phyloP scores from a whole-genome alignment of 495 filamentous ascomycete genomes.

The Oleoguttula mirabilis region DNA sequence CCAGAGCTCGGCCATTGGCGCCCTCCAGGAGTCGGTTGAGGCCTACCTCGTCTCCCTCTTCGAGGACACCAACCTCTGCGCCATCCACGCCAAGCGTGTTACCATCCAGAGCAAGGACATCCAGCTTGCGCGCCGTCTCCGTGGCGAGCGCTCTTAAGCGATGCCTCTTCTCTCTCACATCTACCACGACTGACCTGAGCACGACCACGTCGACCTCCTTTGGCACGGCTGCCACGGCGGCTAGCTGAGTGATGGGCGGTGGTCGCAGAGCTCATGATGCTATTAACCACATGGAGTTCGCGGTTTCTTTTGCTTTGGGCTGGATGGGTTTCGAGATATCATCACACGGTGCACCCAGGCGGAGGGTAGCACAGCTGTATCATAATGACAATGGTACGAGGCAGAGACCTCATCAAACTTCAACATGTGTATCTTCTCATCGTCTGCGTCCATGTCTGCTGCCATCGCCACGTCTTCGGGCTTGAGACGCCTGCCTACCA shows the following conservation, averaged over 20 bases:
- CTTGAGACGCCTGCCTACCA: no score
- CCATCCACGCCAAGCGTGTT: slow-evolving; percentile 98
- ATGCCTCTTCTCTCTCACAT: slow-evolving; percentile 3
- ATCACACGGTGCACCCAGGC: slow-evolving; percentile 15
- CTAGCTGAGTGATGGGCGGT: slow-evolving; percentile 20
- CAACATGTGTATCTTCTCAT: slow-evolving; percentile 1
- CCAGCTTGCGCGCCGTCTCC: slow-evolving; percentile 27
- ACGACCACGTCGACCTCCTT: slow-evolving; percentile 20
- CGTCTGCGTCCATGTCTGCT: no score
- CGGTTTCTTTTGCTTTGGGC: slow-evolving; percentile 1
- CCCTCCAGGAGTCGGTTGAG: slow-evolving; percentile 99
- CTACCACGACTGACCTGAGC: slow-evolving; percentile 15
- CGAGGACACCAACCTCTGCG: slow-evolving; percentile 99
- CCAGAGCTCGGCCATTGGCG: slow-evolving; percentile 99
- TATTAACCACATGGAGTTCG: slow-evolving; percentile 13
- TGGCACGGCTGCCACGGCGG: slow-evolving; percentile 4
- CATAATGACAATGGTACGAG: slow-evolving; percentile 23
- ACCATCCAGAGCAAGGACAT: slow-evolving; percentile 34
- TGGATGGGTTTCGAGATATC: slow-evolving; percentile 16
- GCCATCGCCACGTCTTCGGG: no score
- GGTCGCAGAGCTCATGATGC: slow-evolving; percentile 1
- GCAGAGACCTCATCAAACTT: slow-evolving; percentile 6
- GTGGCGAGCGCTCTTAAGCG: slow-evolving; percentile 26
- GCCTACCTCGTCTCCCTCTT: slow-evolving; percentile 99
- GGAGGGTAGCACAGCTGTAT: slow-evolving; percentile 17